Base-by-base conservation (phyloP, 208 protist species). In the Leishmania mexicana region DNA sequence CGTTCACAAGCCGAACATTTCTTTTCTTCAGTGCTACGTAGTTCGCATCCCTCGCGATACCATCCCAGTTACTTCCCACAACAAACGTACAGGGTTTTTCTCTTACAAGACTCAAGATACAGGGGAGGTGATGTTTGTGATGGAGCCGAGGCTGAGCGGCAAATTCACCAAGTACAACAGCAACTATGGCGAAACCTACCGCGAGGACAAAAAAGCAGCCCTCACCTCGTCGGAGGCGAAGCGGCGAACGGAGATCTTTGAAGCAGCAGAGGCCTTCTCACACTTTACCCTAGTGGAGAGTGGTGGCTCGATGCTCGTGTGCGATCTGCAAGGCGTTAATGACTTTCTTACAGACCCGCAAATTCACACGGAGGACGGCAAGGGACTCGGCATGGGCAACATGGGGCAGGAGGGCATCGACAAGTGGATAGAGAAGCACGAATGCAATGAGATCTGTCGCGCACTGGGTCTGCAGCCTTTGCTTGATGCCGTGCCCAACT, bases 111-210 rank as follows among this genome's bases (percentile, higher is more conserved):
- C 90, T 11, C 87, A 89, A 47, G 91, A 96, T 77, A 95, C 89
- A 4, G 79, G 83, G 3, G 90, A 96, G 79, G 84, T 96, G 4
- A 85, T 95, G 79, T 94, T 97, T 72, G 87, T 94, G 70, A 97
- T 97, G 92, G 93, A 97, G 85, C 93, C 93, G n/a, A 96, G 94
- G 88, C 84, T 97, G n/a, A 86, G 78, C 51, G 94, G 94, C 3
- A 75, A 87, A 71, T 97, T 95, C 82, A 95, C 91, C 76, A 97
- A 97, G 88, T 95, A 97, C 90, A 97, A 96, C 89, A 96, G 87
- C 81, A 97, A 97, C 90, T 96, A 91, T 86, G 94, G 94, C 15
- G 86, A 94, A 74, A 89, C 81, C 31, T 96, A 95, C 79, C 82
- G 79, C 5, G 85, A 95, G 40, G 92, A 96, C 68, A 94, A 93